These are phyloP conservation scores for Betula pendula DNA, from an alignment of 306 rosid species.

Conservation along the genomic window DNA sequence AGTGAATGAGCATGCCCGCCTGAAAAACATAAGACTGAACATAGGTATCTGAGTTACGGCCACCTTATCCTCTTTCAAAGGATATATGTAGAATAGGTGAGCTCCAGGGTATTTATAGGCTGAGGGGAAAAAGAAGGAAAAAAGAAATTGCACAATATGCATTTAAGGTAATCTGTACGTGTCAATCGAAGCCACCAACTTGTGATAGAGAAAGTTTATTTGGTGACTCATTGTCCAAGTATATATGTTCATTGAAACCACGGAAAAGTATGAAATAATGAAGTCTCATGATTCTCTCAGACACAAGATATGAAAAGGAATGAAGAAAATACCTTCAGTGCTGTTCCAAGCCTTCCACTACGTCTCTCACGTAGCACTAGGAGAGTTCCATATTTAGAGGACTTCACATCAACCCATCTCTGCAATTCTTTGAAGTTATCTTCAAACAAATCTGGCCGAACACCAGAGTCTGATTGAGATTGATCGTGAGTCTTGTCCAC, in stretches of 20 bases:
- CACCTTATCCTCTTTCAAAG: not conserved
- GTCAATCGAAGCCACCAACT: not conserved
- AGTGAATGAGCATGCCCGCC: not conserved
- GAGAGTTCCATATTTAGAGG: constrained; percentile 77
- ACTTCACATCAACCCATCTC: constrained; percentile 86
- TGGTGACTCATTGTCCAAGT: not conserved
- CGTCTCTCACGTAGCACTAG: constrained; percentile 75
- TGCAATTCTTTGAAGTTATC: constrained; percentile 73
- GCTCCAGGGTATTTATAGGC: too few species aligned
- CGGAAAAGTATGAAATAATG: not conserved
- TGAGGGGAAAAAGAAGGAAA: not conserved
- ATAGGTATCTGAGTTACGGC: not conserved
- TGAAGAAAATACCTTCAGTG: constrained; percentile 62
- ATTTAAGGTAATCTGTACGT: not conserved
- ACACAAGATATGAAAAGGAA: not conserved
- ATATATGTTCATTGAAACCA: not conserved
- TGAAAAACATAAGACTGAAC: not conserved
- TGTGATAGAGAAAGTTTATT: not conserved
- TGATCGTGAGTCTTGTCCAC: constrained; percentile 36
- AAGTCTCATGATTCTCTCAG: not conserved
- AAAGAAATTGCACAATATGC: too few species aligned
- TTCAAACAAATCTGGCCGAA: constrained; percentile 59
- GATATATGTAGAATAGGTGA: too few species aligned
- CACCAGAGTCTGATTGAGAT: constrained; percentile 32
- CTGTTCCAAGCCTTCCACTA: constrained; percentile 73